Evolutionary conservation across 2,329 filamentous ascomycete genomes (phyloP).

Genomic region (Beauveria asiatica): DNA sequence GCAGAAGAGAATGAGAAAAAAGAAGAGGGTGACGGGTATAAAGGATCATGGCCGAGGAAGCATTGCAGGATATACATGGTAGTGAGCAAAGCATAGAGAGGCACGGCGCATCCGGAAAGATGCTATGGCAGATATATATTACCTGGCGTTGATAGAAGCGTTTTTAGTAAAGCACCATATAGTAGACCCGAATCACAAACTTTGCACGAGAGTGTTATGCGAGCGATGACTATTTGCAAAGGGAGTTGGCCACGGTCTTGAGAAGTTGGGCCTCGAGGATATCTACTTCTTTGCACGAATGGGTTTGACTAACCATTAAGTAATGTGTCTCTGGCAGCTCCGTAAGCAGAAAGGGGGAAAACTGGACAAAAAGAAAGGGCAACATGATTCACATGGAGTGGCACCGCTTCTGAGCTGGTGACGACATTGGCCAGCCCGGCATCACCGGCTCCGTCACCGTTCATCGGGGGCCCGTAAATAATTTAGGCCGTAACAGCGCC

Average conservation of each 20-base stretch:
- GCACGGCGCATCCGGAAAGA: constrained; percentile 6
- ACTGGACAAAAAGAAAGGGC: background rate
- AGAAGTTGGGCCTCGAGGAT: background rate
- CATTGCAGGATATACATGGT: constrained; percentile 11
- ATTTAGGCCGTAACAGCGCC: background rate
- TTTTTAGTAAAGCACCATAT: background rate
- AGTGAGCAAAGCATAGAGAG: constrained; percentile 10
- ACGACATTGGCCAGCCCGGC: constrained; percentile 6
- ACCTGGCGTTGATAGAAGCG: constrained; percentile 9
- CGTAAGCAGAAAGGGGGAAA: background rate
- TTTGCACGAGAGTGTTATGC: background rate
- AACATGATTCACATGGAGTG: background rate
- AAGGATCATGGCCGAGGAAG: background rate
- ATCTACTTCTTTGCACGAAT: background rate
- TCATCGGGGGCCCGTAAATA: constrained; percentile 5
- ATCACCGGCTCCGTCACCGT: background rate
- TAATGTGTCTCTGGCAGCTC: background rate
- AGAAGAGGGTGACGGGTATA: background rate
- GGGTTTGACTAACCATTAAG: background rate
- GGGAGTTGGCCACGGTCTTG: background rate
- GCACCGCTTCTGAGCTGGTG: background rate
- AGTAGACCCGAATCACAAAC: background rate
- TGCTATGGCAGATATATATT: constrained; percentile 1
- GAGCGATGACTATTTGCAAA: background rate
- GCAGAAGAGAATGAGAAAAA: background rate